Conservation (phyloP, 169 alveolate genomes). For the Sarcocystis neurona region DNA sequence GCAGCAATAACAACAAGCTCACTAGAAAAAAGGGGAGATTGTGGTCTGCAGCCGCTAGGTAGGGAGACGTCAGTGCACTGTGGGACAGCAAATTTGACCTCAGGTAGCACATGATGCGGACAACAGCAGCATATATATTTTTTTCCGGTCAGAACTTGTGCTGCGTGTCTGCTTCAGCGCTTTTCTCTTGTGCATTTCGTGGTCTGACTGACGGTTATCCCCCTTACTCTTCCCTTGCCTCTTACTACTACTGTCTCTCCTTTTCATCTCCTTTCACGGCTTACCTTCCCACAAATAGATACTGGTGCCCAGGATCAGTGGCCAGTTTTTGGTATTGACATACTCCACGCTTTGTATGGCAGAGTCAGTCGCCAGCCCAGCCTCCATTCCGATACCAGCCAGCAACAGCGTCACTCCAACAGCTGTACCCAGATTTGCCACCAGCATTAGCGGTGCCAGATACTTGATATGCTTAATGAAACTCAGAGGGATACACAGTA, state of each 20-base stretch:
- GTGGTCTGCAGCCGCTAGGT: too few species aligned
- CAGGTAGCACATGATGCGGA: too few species aligned
- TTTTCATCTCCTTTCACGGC: not conserved
- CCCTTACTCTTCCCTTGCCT: not conserved
- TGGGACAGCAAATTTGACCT: too few species aligned
- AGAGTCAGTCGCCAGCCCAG: not conserved
- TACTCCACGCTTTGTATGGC: not conserved
- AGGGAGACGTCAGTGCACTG: too few species aligned
- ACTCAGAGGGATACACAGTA: not conserved
- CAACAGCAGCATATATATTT: too few species aligned
- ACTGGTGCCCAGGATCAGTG: slow-evolving; percentile 34
- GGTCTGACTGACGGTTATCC: too few species aligned
- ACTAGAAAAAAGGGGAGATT: too few species aligned
- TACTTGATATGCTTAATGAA: slow-evolving; percentile 16
- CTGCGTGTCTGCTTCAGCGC: too few species aligned
- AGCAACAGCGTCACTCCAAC: slow-evolving; percentile 4
- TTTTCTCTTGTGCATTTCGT: too few species aligned
- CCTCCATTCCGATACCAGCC: slow-evolving; percentile 14
- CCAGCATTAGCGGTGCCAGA: slow-evolving; percentile 32
- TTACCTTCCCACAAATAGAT: slow-evolving; percentile 37
- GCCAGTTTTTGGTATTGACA: slow-evolving; percentile 35
- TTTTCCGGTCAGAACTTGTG: too few species aligned
- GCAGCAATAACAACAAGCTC: too few species aligned
- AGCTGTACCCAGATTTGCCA: not conserved
- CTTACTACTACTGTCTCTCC: not conserved